These are phyloP conservation scores for Ceratocystis cubensis DNA, from an alignment of 2,329 filamentous ascomycete species.

Conservation along the genomic window DNA sequence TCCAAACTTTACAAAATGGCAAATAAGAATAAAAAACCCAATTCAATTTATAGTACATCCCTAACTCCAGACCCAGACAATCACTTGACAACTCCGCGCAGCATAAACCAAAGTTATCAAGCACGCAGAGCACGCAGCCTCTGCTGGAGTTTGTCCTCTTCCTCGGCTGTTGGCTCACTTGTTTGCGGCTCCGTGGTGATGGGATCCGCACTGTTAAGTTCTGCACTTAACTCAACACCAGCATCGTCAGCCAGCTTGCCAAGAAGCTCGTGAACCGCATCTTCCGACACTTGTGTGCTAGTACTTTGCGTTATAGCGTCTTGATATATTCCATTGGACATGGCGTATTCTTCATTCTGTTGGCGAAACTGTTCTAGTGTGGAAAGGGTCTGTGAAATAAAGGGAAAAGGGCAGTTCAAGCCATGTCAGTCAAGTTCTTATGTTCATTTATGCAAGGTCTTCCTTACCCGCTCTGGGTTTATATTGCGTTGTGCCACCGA, in stretches of 20 bases:
- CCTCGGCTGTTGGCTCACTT: slow-evolving; percentile 59
- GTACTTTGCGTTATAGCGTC: slow-evolving; percentile 73
- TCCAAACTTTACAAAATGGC: background rate
- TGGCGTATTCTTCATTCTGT: slow-evolving; percentile 52
- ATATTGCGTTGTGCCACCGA: slow-evolving; percentile 44
- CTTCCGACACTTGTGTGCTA: slow-evolving; percentile 57
- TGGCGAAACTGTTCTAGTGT: slow-evolving; percentile 49
- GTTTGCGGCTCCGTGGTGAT: slow-evolving; percentile 47
- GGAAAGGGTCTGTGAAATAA: slow-evolving; percentile 38
- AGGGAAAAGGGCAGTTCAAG: background rate
- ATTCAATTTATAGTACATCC: background rate
- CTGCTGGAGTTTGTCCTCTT: slow-evolving; percentile 63
- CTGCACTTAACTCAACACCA: slow-evolving; percentile 66
- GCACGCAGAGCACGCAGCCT: slow-evolving; percentile 44
- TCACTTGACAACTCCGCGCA: slow-evolving; percentile 1
- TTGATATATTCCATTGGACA: slow-evolving; percentile 65
- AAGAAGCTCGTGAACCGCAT: slow-evolving; percentile 76
- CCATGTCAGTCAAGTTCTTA: background rate
- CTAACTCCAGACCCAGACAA: background rate
- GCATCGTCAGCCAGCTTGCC: slow-evolving; percentile 79
- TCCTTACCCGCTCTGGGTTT: slow-evolving; percentile 44
- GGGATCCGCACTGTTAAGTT: slow-evolving; percentile 49
- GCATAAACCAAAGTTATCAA: slow-evolving; percentile 25
- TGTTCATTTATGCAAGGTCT: too few relatives aligned
- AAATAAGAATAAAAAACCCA: background rate